Conservation (phyloP, 2,329 filamentous ascomycete species). For the Ceratocystis harringtonii region DNA sequence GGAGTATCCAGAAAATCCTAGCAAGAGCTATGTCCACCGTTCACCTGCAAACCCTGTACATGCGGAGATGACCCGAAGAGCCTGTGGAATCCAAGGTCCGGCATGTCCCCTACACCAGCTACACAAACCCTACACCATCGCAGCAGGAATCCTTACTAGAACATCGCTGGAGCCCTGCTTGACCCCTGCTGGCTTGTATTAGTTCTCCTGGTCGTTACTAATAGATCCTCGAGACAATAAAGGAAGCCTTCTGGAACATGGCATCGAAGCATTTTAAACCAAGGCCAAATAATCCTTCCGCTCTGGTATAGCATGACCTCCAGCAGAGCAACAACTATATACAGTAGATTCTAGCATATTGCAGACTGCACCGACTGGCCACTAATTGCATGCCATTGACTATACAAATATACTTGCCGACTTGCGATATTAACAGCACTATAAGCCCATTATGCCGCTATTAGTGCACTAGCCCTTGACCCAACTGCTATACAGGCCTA, state of each 20-base stretch:
- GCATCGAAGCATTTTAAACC: constrained; percentile 7
- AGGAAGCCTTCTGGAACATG: constrained; percentile 13
- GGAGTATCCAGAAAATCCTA: constrained; percentile 6
- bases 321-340: too few relatives aligned
- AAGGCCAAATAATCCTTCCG: background rate
- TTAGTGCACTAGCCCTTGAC: background rate
- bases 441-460: background rate
- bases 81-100: background rate
- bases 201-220: background rate
- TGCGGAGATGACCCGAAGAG: constrained; percentile 6
- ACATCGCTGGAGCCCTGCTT: too few relatives aligned
- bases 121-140: background rate
- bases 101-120: constrained; percentile 4
- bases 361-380: too few relatives aligned
- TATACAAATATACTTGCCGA: too few relatives aligned
- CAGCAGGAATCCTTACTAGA: background rate
- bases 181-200: too few relatives aligned
- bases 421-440: too few relatives aligned
- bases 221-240: background rate
- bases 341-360: too few relatives aligned
- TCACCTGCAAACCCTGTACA: constrained; percentile 2
- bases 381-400: background rate
- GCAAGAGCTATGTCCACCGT: constrained; percentile 5
- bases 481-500: background rate
- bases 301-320: background rate